Evolutionary conservation across 306 rosid species (phyloP).

Genomic region (Rosa multiflora): DNA sequence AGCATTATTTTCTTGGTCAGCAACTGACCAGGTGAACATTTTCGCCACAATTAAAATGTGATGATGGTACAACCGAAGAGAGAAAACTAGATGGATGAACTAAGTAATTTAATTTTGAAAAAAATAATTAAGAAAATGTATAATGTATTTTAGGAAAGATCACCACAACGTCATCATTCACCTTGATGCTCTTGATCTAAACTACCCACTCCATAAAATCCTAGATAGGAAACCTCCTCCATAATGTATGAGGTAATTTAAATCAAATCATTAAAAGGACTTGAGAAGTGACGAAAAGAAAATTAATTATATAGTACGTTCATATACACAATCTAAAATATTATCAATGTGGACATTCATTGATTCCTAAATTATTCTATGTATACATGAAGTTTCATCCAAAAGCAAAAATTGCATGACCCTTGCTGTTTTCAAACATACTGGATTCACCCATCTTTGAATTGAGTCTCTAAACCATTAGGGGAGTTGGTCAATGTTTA

Average conservation of each 20-base stretch:
- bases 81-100: background rate
- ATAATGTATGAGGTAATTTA: background rate
- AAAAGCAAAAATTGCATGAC: background rate
- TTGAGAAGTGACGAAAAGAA: background rate
- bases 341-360: background rate
- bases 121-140: background rate
- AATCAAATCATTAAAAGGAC: background rate
- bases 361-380: background rate
- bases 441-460: background rate
- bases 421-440: background rate
- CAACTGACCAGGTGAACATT: no score
- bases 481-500: background rate
- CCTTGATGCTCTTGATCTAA: background rate
- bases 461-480: background rate
- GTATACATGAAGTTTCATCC: background rate
- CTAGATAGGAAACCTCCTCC: background rate
- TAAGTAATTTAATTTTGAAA: no score
- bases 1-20: no score
- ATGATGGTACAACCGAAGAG: no score
- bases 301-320: background rate
- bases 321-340: background rate
- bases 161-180: background rate
- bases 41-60: background rate
- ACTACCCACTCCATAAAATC: background rate
- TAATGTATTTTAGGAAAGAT: background rate